Conservation (phyloP, 2,329 filamentous ascomycete genomes). For the Alternaria sp. region DNA sequence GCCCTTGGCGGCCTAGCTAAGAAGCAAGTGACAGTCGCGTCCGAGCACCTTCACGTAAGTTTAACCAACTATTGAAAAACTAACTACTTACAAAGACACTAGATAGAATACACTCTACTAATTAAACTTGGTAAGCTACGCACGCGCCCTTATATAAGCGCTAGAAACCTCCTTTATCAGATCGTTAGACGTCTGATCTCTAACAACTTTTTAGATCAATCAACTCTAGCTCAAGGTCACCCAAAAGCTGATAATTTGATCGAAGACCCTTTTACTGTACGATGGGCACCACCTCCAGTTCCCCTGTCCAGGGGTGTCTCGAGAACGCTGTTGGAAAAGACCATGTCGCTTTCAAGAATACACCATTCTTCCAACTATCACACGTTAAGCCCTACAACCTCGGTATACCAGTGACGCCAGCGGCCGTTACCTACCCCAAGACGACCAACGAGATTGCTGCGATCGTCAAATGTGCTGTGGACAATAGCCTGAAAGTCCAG, state of each 20-base stretch:
- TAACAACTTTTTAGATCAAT: background rate
- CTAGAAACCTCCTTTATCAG: no score
- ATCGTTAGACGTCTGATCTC: no score
- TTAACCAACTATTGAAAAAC: no score
- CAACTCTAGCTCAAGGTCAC: background rate
- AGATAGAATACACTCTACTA: no score
- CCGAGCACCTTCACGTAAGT: background rate
- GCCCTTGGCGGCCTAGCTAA: background rate
- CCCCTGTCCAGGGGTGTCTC: slow-evolving; percentile 42
- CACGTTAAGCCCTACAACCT: slow-evolving; percentile 53
- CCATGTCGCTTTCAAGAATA: slow-evolving; percentile 35
- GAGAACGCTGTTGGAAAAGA: slow-evolving; percentile 37
- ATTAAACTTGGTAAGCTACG: no score
- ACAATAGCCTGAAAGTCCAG: slow-evolving; percentile 64
- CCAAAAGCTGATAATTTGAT: background rate
- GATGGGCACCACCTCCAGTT: slow-evolving; percentile 47
- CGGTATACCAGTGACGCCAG: slow-evolving; percentile 54
- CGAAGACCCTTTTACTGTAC: background rate
- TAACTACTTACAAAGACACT: no score
- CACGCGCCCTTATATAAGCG: no score
- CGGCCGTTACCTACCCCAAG: slow-evolving; percentile 65
- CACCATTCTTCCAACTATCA: slow-evolving; percentile 39
- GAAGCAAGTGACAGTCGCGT: background rate
- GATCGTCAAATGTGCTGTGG: slow-evolving; percentile 66
- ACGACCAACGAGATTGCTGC: slow-evolving; percentile 62